Evolutionary conservation across 2,329 filamentous ascomycete genomes (phyloP).

Genomic region (Gremmenia infestans): DNA sequence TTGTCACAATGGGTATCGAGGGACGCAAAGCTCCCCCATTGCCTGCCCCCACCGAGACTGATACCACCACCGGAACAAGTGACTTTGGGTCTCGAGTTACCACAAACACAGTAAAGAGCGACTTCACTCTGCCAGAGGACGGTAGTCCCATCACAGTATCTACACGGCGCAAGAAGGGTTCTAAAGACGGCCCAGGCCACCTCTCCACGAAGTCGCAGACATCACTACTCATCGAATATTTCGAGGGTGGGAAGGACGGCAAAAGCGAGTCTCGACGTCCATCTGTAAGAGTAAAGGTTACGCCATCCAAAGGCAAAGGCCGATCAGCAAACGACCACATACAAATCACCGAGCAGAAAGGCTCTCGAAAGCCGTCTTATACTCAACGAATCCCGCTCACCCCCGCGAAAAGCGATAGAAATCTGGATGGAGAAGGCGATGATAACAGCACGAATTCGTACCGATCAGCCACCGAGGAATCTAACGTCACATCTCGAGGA

Average conservation of each 20-base stretch:
- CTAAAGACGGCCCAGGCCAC: slow-evolving; percentile 43
- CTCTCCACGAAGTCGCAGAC: slow-evolving; percentile 60
- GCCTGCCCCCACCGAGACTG: slow-evolving; percentile 72
- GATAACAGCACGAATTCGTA: slow-evolving; percentile 66
- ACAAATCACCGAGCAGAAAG: slow-evolving; percentile 78
- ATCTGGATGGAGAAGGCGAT: slow-evolving; percentile 49
- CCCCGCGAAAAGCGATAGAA: slow-evolving; percentile 38
- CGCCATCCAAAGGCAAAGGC: slow-evolving; percentile 47
- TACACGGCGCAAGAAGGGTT: slow-evolving; percentile 61
- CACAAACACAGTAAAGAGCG: slow-evolving; percentile 62
- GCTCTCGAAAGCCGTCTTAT: slow-evolving; percentile 65
- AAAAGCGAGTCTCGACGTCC: slow-evolving; percentile 52
- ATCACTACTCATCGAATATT: slow-evolving; percentile 71
- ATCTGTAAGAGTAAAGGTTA: slow-evolving; percentile 67
- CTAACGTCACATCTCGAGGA: slow-evolving; percentile 62
- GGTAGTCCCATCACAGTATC: slow-evolving; percentile 89
- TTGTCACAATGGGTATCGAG: slow-evolving; percentile 31
- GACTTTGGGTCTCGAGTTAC: slow-evolving; percentile 62
- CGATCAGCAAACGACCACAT: slow-evolving; percentile 64
- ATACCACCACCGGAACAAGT: slow-evolving; percentile 50
- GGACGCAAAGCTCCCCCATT: slow-evolving; percentile 53
- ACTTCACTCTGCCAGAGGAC: slow-evolving; percentile 78
- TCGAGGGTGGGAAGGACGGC: slow-evolving; percentile 59
- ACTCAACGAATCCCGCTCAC: slow-evolving; percentile 62
- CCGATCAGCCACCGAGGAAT: slow-evolving; percentile 74